Percentiles rank a stretch among this genome's conserved stretches.
Evolutionary conservation across 306 rosid genomes (phyloP).

Genomic region (Potentilla sterilis): DNA sequence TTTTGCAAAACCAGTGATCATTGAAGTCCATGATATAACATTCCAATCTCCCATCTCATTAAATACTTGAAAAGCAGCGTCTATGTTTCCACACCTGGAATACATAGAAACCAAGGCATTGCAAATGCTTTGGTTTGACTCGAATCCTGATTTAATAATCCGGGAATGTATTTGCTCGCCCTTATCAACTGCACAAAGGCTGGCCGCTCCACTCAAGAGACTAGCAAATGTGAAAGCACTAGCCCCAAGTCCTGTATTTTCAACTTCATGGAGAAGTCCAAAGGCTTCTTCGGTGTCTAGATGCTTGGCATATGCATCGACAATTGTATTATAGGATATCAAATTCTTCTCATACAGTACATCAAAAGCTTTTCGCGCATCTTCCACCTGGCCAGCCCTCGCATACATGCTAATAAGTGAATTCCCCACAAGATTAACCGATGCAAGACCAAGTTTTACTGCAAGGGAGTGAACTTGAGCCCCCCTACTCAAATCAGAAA

Average conservation of each 20-base stretch:
- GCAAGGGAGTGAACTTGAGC: conserved; percentile 25
- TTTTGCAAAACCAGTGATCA: conserved; percentile 23
- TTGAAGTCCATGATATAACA: conserved; percentile 31
- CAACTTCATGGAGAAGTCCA: conserved; percentile 18
- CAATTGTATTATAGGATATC: conserved; percentile 21
- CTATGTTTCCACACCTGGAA: conserved; percentile 28
- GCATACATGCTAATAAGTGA: conserved; percentile 21
- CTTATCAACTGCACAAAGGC: conserved; percentile 25
- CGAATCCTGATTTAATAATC: conserved; percentile 25
- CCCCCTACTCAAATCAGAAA: conserved; percentile 9
- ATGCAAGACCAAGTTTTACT: conserved; percentile 25
- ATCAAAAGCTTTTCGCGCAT: conserved; percentile 24
- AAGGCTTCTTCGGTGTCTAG: conserved; percentile 16
- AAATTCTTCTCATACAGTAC: conserved; percentile 23
- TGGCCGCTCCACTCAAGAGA: conserved; percentile 30
- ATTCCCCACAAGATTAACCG: conserved; percentile 22
- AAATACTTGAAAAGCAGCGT: conserved; percentile 21
- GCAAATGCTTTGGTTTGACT: conserved; percentile 14
- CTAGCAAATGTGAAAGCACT: conserved; percentile 22
- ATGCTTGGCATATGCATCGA: conserved; percentile 19
- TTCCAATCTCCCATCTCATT: conserved; percentile 21
- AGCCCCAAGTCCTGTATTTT: conserved; percentile 19
- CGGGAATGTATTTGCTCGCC: conserved; percentile 22
- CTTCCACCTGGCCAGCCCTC: conserved; percentile 20
- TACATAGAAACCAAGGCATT: conserved; percentile 29